A percentile compares a stretch with the other conserved stretches of the same genome.
phyloP scores from a whole-genome alignment of 1,139 yeast genomes.

The Suhomyces yuchorum region DNA sequence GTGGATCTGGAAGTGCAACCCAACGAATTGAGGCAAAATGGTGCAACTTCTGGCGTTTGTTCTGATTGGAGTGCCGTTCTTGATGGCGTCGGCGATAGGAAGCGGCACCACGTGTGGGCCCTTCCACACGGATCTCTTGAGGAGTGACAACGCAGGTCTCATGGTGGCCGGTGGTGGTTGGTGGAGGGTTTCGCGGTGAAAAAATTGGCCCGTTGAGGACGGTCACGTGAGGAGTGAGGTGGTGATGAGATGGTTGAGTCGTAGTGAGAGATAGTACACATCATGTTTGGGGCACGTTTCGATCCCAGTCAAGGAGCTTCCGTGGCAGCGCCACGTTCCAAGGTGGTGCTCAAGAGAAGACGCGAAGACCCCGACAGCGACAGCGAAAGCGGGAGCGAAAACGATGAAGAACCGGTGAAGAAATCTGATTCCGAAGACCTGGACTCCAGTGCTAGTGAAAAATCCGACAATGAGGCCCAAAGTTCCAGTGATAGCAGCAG shows the following conservation, averaged over 20 bases:
- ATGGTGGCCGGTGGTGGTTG: conserved; percentile 30
- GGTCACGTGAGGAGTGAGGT: neutral
- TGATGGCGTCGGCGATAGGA: conserved; percentile 82
- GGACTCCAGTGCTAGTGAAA: conserved; percentile 3
- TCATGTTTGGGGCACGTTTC: conserved; percentile 66
- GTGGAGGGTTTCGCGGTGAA: conserved; percentile 2
- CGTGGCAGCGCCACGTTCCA: conserved; percentile 2
- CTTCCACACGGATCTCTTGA: conserved; percentile 80
- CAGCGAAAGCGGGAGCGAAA: conserved; percentile 17
- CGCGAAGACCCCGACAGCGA: conserved; percentile 16
- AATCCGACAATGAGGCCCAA: neutral
- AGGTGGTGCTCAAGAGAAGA: conserved; percentile 14
- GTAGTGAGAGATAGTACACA: neutral
- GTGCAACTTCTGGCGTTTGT: conserved; percentile 96
- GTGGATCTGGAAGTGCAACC: conserved; percentile 89
- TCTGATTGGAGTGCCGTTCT: conserved; percentile 81
- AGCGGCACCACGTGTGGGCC: conserved; percentile 95
- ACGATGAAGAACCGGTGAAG: conserved; percentile 8
- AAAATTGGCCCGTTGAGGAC: neutral
- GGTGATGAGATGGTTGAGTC: conserved; percentile 7
- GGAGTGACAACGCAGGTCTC: conserved; percentile 58
- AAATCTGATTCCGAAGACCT: conserved; percentile 2
- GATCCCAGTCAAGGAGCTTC: conserved; percentile 42
- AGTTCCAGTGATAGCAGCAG: too few species aligned
- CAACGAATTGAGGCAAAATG: conserved; percentile 92